Evolutionary conservation across 2,329 filamentous ascomycete genomes (phyloP).

Genomic region (Ophiostoma sp.): DNA sequence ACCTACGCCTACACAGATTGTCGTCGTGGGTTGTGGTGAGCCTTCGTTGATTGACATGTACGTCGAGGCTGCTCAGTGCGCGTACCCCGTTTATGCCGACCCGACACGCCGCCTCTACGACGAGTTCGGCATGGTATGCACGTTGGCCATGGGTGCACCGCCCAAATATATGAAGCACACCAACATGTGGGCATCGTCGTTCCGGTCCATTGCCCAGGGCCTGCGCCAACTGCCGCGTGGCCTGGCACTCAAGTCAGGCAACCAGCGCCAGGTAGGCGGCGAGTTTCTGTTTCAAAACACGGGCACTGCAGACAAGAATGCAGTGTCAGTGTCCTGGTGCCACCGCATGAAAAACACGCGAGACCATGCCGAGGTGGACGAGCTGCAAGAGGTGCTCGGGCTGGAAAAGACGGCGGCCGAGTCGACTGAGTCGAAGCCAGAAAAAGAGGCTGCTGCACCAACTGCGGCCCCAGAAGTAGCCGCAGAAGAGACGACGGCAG

Average conservation of each 20-base stretch:
- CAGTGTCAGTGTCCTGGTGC: conserved; percentile 66
- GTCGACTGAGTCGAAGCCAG: not conserved
- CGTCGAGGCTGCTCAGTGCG: conserved; percentile 59
- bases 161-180: conserved; percentile 66
- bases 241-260: conserved; percentile 62
- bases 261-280: conserved; percentile 69
- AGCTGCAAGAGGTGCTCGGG: conserved; percentile 64
- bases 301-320: conserved; percentile 13
- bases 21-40: conserved; percentile 71
- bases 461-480: not conserved
- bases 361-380: conserved; percentile 72
- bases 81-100: conserved; percentile 77
- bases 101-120: conserved; percentile 66
- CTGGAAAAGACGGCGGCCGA: conserved; percentile 40
- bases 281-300: conserved; percentile 70
- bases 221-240: conserved; percentile 59
- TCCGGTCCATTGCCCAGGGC: conserved; percentile 58
- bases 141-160: conserved; percentile 57
- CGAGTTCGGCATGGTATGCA: conserved; percentile 67
- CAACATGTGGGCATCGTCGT: conserved; percentile 48
- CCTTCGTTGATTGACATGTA: conserved; percentile 69
- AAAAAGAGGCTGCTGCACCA: not conserved
- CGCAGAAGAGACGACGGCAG: not conserved
- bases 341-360: conserved; percentile 78
- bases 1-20: conserved; percentile 61